Conservation (phyloP, 139 green algal genomes). For the Picochlorum sp. region DNA sequence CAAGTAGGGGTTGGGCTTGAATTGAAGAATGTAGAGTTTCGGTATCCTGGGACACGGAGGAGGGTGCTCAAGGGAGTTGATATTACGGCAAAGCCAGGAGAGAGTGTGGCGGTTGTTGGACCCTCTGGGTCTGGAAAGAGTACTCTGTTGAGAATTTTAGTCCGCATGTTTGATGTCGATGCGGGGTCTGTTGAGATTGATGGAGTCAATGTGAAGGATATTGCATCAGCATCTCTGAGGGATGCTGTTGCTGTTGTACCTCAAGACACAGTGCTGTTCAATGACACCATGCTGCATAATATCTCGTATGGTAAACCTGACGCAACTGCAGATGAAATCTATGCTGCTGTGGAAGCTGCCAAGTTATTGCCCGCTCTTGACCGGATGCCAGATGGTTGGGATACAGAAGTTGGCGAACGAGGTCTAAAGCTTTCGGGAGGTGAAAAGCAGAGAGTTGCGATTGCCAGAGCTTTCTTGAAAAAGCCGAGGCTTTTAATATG, state of each 20-base stretch:
- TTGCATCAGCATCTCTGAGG: slow-evolving; percentile 47
- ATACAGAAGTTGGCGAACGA: slow-evolving; percentile 71
- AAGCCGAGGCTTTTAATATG: slow-evolving; percentile 71
- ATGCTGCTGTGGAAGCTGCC: slow-evolving; percentile 42
- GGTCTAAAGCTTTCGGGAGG: slow-evolving; percentile 85
- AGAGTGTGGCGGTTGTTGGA: slow-evolving; percentile 39
- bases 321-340: slow-evolving; percentile 51
- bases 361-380: slow-evolving; percentile 47
- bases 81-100: slow-evolving; percentile 34
- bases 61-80: slow-evolving; percentile 45
- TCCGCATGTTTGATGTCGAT: slow-evolving; percentile 63
- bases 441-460: slow-evolving; percentile 95
- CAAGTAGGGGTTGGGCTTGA: slow-evolving; percentile 38
- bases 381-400: slow-evolving; percentile 55
- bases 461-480: slow-evolving; percentile 74
- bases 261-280: slow-evolving; percentile 46
- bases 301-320: slow-evolving; percentile 53
- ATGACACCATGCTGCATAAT: slow-evolving; percentile 49
- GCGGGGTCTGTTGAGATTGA: slow-evolving; percentile 41
- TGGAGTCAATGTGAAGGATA: slow-evolving; percentile 57
- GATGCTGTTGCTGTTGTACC: slow-evolving; percentile 79
- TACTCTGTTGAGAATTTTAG: slow-evolving; percentile 49
- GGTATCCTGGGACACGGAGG: slow-evolving; percentile 38
- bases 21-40: slow-evolving; percentile 59
- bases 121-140: slow-evolving; percentile 33